Evolutionary conservation across 306 rosid species (phyloP), one percentile per base, ranked within the genome.

Genomic region (Geum urbanum): DNA sequence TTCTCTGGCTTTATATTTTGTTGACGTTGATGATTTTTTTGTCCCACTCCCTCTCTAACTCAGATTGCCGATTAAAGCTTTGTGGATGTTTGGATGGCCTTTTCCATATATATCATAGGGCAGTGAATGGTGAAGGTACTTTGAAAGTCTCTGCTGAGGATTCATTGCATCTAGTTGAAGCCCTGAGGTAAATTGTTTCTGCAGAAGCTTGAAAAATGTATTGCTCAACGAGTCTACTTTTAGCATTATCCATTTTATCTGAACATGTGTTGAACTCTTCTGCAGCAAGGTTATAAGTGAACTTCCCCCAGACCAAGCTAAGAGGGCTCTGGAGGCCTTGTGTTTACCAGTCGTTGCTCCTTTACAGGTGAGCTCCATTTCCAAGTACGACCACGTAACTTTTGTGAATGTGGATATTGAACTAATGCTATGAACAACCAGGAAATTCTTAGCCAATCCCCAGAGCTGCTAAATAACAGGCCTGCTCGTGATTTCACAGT

Each of bases 21-120:
- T 7, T 35, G 16, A 14, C 19, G 15, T 35, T 35, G 12, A 59
- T 6, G 6, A 15, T 35, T 39, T 9, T 7, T 35, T 50, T 68
- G 24, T 68, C n/a, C 5, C 32, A 51, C 32, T 43, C 37, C 48
- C 45, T n/a, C 60, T 11, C 67, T 41, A 57, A 72, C 80, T 70
- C 74, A 95, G 99, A 95, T 78, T 95, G 99, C 80, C 91, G 99
- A 72, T 89, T 78, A 86, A 95, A 91, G 86, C 96, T 95, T 56
- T 87, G 91, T 63, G 99, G 99, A 79, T 91, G 86, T 78, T 77
- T 95, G 79, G 96, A 95, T 55, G 97, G 96, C 68, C 87, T 95
- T 74, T 91, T 95, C 78, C 92, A 91, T 78, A 89, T 89, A 81
- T 95, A 95, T 77, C 91, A 86, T 73, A 72, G 73, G 84, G 89